Percentiles rank a stretch among this genome's conserved stretches.
Conservation (phyloP, 2,329 filamentous ascomycete species). For the Colletotrichum sansevieriae region DNA sequence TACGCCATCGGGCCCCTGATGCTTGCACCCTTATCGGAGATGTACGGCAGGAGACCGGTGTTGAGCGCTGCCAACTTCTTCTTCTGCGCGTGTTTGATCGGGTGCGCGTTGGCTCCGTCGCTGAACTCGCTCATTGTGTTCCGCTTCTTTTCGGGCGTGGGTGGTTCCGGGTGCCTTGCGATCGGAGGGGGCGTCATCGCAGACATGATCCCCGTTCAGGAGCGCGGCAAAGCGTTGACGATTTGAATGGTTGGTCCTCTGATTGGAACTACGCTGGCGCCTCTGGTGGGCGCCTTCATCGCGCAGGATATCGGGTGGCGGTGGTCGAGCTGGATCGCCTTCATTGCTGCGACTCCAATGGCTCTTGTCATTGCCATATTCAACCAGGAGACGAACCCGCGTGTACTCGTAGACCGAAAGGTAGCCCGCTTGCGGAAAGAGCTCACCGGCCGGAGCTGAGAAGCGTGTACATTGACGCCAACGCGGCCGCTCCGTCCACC, state of each 20-base stretch:
- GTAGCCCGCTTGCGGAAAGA: constrained; percentile 58
- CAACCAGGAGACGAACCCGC: constrained; percentile 60
- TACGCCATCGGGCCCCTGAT: constrained; percentile 70
- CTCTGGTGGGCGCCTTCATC: constrained; percentile 64
- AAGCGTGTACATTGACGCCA: constrained; percentile 34
- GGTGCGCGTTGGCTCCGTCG: constrained; percentile 70
- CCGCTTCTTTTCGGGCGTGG: constrained; percentile 70
- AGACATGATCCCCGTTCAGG: constrained; percentile 64
- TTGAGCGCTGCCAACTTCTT: constrained; percentile 69
- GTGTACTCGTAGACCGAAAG: constrained; percentile 65
- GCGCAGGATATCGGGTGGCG: constrained; percentile 64
- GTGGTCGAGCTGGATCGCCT: constrained; percentile 66
- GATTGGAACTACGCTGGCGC: constrained; percentile 59
- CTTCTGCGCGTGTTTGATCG: constrained; percentile 74
- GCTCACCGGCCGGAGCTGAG: constrained; percentile 57
- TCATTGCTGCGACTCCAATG: constrained; percentile 58
- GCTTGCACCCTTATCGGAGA: constrained; percentile 71
- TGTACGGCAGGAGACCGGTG: constrained; percentile 72
- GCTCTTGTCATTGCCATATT: constrained; percentile 55
- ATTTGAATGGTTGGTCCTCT: constrained; percentile 62
- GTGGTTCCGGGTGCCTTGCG: constrained; percentile 67
- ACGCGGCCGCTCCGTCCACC: constrained; percentile 50
- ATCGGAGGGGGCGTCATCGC: constrained; percentile 67
- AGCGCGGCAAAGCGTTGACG: constrained; percentile 62
- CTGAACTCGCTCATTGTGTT: constrained; percentile 70